Evolutionary conservation across 208 protist species (phyloP).

Genomic region (Leishmania martiniquensis): DNA sequence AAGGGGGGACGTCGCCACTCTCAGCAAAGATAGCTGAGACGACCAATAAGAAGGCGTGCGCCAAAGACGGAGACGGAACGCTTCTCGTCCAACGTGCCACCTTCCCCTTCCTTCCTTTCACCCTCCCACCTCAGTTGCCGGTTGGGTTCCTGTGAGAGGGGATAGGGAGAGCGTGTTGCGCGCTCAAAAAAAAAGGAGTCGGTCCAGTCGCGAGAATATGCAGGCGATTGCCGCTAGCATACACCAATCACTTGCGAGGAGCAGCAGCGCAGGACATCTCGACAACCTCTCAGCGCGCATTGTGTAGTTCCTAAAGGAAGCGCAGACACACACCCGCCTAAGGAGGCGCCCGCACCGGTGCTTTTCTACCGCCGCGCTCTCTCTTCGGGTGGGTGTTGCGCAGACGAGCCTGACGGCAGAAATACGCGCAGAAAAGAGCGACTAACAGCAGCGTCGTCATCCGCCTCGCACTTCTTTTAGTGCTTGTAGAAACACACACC

Average conservation of each 20-base stretch:
- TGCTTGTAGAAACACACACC: constrained; percentile 27
- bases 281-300: neutral
- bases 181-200: neutral
- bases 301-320: neutral
- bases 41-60: neutral
- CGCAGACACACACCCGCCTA: neutral
- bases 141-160: no score
- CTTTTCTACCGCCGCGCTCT: neutral
- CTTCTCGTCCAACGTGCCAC: neutral
- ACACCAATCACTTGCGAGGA: no score
- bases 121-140: no score
- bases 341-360: neutral
- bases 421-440: neutral
- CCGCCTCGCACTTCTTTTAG: constrained; percentile 26
- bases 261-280: neutral
- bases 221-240: no score
- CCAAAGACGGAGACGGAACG: neutral
- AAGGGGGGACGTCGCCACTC: neutral
- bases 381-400: neutral
- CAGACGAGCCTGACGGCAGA: neutral
- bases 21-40: neutral
- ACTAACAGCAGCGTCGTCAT: constrained; percentile 9
- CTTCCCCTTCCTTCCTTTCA: neutral
- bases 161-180: no score
- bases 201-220: no score